A percentile compares a stretch with the other conserved stretches of the same genome.
phyloP scores from a whole-genome alignment of 202 grass and related monocot species.

The Setaria italica region DNA sequence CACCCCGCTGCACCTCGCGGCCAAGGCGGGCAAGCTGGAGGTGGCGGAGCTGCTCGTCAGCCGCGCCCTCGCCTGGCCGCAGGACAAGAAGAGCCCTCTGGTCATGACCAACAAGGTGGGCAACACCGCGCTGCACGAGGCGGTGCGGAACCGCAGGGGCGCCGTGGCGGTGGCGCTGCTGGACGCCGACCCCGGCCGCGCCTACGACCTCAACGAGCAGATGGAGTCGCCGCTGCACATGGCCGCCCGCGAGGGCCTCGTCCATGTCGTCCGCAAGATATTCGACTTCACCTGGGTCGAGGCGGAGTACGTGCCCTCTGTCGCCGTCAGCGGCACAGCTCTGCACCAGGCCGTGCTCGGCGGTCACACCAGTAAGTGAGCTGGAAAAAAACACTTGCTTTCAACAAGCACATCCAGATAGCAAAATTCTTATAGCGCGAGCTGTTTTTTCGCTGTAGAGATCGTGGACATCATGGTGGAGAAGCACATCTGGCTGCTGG shows the following conservation, averaged over 20 bases:
- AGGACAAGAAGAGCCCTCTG: constrained; percentile 17
- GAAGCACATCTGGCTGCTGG: background rate
- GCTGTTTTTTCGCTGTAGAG: background rate
- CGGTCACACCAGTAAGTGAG: constrained; percentile 18
- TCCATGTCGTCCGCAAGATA: constrained; percentile 53
- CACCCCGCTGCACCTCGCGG: constrained; percentile 77
- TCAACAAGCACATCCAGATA: background rate
- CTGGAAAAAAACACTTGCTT: background rate
- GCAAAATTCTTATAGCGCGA: background rate
- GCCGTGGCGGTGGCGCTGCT: constrained; percentile 60
- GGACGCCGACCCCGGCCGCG: constrained; percentile 44
- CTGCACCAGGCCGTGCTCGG: constrained; percentile 76
- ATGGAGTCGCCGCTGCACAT: constrained; percentile 72
- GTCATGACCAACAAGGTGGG: constrained; percentile 16
- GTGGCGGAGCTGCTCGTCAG: constrained; percentile 25
- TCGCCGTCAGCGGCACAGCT: constrained; percentile 52
- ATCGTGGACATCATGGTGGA: constrained; percentile 25
- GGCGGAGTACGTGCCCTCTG: constrained; percentile 2
- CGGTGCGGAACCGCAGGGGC: background rate
- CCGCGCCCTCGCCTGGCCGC: background rate
- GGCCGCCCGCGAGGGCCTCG: constrained; percentile 69
- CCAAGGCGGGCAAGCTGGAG: constrained; percentile 47
- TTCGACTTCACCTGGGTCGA: constrained; percentile 48
- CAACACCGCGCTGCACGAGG: constrained; percentile 28
- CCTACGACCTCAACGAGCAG: constrained; percentile 51